Evolutionary conservation across 2,329 filamentous ascomycete genomes (phyloP).

Genomic region (Cytospora schulzeri): DNA sequence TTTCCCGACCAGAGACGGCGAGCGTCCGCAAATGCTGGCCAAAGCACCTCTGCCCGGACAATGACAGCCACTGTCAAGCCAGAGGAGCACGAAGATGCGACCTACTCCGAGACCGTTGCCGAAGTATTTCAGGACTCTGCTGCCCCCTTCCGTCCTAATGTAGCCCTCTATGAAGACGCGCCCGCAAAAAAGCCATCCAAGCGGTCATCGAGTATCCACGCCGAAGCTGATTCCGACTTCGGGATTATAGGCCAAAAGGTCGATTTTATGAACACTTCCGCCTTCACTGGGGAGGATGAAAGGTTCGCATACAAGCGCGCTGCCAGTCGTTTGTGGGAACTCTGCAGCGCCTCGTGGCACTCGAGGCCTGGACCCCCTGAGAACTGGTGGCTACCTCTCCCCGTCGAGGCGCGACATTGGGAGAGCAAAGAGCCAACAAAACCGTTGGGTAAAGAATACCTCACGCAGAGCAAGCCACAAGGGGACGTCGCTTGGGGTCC

Average conservation of each 20-base stretch:
- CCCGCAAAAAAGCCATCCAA: slow-evolving; percentile 21
- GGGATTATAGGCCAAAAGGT: slow-evolving; percentile 43
- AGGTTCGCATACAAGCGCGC: slow-evolving; percentile 80
- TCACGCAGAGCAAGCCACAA: slow-evolving; percentile 21
- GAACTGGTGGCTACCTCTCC: slow-evolving; percentile 71
- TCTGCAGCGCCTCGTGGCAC: slow-evolving; percentile 76
- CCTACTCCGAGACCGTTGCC: slow-evolving; percentile 66
- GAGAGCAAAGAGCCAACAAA: slow-evolving; percentile 31
- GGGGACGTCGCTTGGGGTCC: slow-evolving; percentile 45
- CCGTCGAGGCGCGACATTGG: slow-evolving; percentile 56
- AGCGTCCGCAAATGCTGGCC: slow-evolving; percentile 16
- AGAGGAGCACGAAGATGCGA: slow-evolving; percentile 47
- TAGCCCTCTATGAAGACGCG: slow-evolving; percentile 61
- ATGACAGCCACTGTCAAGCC: slow-evolving; percentile 42
- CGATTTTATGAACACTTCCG: slow-evolving; percentile 68
- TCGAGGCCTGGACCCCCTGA: slow-evolving; percentile 50
- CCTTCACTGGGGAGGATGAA: slow-evolving; percentile 80
- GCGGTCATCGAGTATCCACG: slow-evolving; percentile 51
- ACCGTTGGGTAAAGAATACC: slow-evolving; percentile 29
- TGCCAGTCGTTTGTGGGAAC: slow-evolving; percentile 77
- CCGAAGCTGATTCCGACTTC: slow-evolving; percentile 61
- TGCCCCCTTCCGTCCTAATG: slow-evolving; percentile 77
- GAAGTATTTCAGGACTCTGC: slow-evolving; percentile 80
- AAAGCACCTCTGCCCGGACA: slow-evolving; percentile 30
- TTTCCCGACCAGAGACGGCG: slow-evolving; percentile 61